Conservation (phyloP, 2,329 filamentous ascomycete species). For the Tolypocladium ophioglossoides region DNA sequence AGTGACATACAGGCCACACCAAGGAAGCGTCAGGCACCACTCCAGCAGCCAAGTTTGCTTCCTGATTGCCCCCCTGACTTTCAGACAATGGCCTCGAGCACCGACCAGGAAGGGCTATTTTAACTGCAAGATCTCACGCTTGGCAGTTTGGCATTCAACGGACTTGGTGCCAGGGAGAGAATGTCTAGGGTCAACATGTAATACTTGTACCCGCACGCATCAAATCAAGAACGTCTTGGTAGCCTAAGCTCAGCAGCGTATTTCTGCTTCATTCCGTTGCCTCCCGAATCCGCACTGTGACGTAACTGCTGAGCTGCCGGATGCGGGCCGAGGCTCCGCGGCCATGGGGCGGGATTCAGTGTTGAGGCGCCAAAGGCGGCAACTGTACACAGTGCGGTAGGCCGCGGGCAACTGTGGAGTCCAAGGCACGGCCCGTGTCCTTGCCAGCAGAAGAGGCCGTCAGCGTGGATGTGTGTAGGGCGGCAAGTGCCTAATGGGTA, state of each 20-base stretch:
- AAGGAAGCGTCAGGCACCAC: background rate
- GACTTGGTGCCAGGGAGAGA: no score
- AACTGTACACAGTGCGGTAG: background rate
- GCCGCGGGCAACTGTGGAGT: background rate
- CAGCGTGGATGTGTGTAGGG: background rate
- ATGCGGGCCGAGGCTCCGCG: background rate
- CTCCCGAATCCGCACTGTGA: background rate
- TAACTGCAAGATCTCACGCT: background rate
- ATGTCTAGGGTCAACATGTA: no score
- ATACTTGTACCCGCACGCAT: no score
- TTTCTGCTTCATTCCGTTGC: background rate
- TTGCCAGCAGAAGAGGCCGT: background rate
- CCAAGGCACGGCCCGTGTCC: background rate
- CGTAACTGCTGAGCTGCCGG: background rate
- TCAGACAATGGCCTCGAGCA: background rate
- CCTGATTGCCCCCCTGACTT: background rate
- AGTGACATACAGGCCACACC: background rate
- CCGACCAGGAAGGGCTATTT: background rate
- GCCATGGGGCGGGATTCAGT: no score
- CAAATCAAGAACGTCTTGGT: background rate
- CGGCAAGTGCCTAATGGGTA: background rate
- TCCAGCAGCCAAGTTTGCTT: background rate
- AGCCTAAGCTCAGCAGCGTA: background rate
- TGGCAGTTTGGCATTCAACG: background rate
- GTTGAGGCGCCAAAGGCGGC: background rate